A percentile compares a stretch with the other conserved stretches of the same genome.
Conservation (phyloP, 2,329 filamentous ascomycete species). For the Claviceps lovelessii region DNA sequence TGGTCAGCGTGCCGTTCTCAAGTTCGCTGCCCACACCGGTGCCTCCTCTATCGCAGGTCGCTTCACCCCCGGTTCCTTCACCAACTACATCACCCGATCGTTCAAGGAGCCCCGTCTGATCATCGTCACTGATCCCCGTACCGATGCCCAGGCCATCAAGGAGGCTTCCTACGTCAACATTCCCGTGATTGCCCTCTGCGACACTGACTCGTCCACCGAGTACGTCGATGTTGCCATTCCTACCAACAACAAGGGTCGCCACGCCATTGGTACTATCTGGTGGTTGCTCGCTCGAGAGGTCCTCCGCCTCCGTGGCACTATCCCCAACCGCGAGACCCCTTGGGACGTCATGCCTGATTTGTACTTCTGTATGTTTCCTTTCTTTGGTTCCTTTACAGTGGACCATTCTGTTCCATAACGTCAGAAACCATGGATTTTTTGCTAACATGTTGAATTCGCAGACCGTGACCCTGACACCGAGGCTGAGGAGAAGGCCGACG, state of each 20-base stretch:
- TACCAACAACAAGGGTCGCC: conserved; percentile 99
- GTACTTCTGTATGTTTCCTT: conserved; percentile 69
- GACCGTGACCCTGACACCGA: conserved; percentile 98
- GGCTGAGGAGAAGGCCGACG: conserved; percentile 94
- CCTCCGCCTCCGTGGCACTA: conserved; percentile 93
- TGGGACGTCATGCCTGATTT: conserved; percentile 99
- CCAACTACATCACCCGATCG: conserved; percentile 99
- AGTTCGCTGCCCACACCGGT: conserved; percentile 98
- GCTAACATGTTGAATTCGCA: conserved; percentile 16
- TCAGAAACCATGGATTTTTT: neutral
- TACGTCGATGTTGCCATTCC: conserved; percentile 99
- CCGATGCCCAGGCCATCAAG: conserved; percentile 99
- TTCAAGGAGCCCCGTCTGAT: conserved; percentile 99
- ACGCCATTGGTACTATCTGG: conserved; percentile 97
- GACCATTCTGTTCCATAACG: neutral
- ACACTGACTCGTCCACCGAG: conserved; percentile 98
- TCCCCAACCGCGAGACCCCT: conserved; percentile 86
- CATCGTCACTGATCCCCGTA: conserved; percentile 97
- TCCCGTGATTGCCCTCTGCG: conserved; percentile 96
- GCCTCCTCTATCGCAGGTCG: conserved; percentile 96
- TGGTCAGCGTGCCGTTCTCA: conserved; percentile 97
- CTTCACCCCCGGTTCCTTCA: conserved; percentile 99
- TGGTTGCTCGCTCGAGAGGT: conserved; percentile 99
- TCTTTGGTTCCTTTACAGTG: neutral
- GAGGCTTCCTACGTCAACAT: conserved; percentile 99